These are phyloP conservation scores for Eudorina sp. DNA, from an alignment of 139 green algal genomes.

Conservation along the genomic window DNA sequence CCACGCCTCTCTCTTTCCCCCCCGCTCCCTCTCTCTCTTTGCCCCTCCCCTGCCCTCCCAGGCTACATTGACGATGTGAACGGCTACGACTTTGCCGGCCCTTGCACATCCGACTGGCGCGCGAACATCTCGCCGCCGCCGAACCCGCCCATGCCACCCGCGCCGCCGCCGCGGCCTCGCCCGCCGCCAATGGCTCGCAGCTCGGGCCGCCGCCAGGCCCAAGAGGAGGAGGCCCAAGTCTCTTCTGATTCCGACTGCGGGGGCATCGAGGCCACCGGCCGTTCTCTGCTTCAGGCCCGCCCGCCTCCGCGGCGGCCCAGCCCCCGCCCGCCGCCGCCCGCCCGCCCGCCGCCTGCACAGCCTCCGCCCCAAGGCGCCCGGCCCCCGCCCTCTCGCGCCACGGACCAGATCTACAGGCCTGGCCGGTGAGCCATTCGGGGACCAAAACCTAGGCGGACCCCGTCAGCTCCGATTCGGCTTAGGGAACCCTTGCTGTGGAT, in stretches of 20 bases:
- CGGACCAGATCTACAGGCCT: neutral
- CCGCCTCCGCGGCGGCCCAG: neutral
- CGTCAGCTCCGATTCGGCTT: too few relatives aligned
- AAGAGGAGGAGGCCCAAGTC: too few relatives aligned
- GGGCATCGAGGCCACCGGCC: too few relatives aligned
- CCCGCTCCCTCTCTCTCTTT: too few relatives aligned
- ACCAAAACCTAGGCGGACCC: too few relatives aligned
- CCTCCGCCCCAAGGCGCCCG: neutral
- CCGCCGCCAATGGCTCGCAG: too few relatives aligned
- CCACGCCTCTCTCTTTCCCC: neutral
- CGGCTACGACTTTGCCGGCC: constrained; percentile 40
- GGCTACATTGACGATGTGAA: constrained; percentile 24
- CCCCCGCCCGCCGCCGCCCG: neutral
- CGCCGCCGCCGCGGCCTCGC: neutral
- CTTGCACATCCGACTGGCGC: constrained; percentile 24
- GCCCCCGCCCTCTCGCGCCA: neutral
- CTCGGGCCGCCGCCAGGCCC: neutral
- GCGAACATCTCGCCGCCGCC: neutral
- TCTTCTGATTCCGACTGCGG: too few relatives aligned
- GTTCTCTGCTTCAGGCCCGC: neutral
- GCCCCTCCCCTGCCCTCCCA: neutral
- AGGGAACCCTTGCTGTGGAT: too few relatives aligned
- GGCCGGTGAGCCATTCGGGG: too few relatives aligned
- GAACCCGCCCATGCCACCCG: too few relatives aligned
- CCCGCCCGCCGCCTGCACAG: neutral